Base-by-base conservation (phyloP, 441 rosid genomes). In the Adansonia rubrostipa region DNA sequence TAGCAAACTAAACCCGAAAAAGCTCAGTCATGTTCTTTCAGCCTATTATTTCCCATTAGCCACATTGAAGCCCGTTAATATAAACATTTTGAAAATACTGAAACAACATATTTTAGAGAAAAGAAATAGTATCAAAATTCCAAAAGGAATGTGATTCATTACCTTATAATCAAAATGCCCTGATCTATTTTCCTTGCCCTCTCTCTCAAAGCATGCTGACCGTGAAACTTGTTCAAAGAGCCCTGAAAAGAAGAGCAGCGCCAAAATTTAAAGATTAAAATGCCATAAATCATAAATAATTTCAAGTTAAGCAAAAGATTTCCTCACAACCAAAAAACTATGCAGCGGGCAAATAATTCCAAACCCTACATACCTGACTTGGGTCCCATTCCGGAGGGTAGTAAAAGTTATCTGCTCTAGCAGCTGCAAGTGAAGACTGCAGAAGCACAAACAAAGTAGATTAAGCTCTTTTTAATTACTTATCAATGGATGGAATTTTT, bases 341-440 rank as follows among this genome's bases (percentile, higher is more conserved):
- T 28, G 20, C 7, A 65, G 10, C 28, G 56, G 40, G 65, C 7
- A 53, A 22, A 58, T 44, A 15, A 60, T 3, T 19, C 40, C 24
- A 13, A 45, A 51, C 7, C 22, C 61, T n/a, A 6, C 62, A 48
- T 80, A 91, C 92, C 90, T 92, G 91, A 77, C 92, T 87, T 1
- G 98, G 99, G 65, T 91, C 85, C 97, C 97, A 96, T 92, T 96
- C 97, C 45, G 97, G 98, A 5, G 98, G 98, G 74, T 92, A 93
- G 86, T 96, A 94, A 77, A 93, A 96, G 84, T 96, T 93, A 79
- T 96, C 97, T 1, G 98, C 98, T 84, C 99, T 89, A 11, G 99
- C 99, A 71, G 97, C 99, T 76, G 98, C 93, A 76, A 96, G 89
- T 2, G 99, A 85, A 85, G 99, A 96, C 99, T 92, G 88, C 87